phyloP scores from a whole-genome alignment of 179 eudicot genomes.

The Drosera spatulata region DNA sequence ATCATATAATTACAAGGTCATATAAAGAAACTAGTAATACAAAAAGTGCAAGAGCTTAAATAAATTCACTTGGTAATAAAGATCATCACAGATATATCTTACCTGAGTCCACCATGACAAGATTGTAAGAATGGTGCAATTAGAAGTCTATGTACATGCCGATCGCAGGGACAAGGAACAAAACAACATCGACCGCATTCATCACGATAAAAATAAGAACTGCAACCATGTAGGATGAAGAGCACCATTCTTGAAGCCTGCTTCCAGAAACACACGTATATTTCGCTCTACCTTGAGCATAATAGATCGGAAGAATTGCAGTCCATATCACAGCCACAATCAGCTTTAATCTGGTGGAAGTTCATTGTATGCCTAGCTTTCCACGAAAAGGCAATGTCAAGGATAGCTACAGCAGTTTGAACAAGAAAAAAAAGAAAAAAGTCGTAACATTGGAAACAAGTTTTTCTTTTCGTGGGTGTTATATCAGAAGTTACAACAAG shows the following conservation, averaged over 20 bases:
- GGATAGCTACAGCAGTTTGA: neutral
- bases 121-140: slow-evolving; percentile 43
- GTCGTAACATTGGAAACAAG: too few relatives aligned
- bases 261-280: slow-evolving; percentile 64
- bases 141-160: slow-evolving; percentile 82
- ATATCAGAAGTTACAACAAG: too few relatives aligned
- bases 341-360: slow-evolving; percentile 45
- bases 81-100: slow-evolving; percentile 4
- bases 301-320: slow-evolving; percentile 68
- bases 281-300: slow-evolving; percentile 57
- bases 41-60: too few relatives aligned
- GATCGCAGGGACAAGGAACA: slow-evolving; percentile 84
- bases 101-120: slow-evolving; percentile 97
- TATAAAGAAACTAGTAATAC: too few relatives aligned
- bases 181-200: slow-evolving; percentile 70
- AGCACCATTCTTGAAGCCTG: slow-evolving; percentile 97
- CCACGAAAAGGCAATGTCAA: slow-evolving; percentile 82
- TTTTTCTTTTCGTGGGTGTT: too few relatives aligned
- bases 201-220: slow-evolving; percentile 72
- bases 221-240: slow-evolving; percentile 86
- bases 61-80: too few relatives aligned
- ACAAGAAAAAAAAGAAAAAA: too few relatives aligned
- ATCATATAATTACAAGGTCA: too few relatives aligned
- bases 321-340: slow-evolving; percentile 67
- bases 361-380: slow-evolving; percentile 71